Conservation (phyloP, 208 protist species). For the Blastocrithidia nonstop region DNA sequence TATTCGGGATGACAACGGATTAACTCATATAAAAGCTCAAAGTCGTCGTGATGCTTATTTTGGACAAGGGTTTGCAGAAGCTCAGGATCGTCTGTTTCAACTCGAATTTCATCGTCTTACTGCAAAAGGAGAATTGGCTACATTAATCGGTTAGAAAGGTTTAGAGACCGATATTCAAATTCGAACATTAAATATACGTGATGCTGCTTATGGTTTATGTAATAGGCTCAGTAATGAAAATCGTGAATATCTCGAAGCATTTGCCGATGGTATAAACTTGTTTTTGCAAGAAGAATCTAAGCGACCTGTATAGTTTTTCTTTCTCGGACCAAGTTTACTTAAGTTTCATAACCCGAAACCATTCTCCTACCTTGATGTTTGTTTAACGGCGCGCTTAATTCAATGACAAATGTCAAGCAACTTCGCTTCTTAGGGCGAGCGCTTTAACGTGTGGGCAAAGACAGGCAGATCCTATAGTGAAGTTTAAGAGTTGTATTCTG, state of each 20-base stretch:
- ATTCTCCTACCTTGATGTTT: constrained; percentile 22
- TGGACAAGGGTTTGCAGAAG: constrained; percentile 38
- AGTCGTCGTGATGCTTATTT: constrained; percentile 39
- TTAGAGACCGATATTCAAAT: constrained; percentile 14
- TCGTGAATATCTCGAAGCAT: constrained; percentile 16
- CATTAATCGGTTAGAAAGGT: constrained; percentile 15
- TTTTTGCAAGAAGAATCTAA: constrained; percentile 21
- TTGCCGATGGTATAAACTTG: constrained; percentile 35
- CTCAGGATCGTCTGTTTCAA: constrained; percentile 54
- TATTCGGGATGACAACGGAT: constrained; percentile 22
- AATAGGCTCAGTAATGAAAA: constrained; percentile 6
- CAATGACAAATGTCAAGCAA: constrained; percentile 43
- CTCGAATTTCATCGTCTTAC: constrained; percentile 35
- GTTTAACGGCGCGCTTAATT: constrained; percentile 21
- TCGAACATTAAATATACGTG: constrained; percentile 27
- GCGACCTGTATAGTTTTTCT: constrained; percentile 48
- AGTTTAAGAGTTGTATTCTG: constrained; percentile 19
- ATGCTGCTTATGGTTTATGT: constrained; percentile 22
- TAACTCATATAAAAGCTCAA: constrained; percentile 28
- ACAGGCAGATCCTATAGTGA: constrained; percentile 25
- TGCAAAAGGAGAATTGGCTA: constrained; percentile 14
- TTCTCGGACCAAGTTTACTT: constrained; percentile 17
- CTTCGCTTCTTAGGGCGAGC: constrained; percentile 13
- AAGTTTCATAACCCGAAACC: constrained; percentile 24
- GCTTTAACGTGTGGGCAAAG: constrained; percentile 21